These are phyloP conservation scores for Camelina laxa DNA, from an alignment of 345 rosid species.

Conservation along the genomic window DNA sequence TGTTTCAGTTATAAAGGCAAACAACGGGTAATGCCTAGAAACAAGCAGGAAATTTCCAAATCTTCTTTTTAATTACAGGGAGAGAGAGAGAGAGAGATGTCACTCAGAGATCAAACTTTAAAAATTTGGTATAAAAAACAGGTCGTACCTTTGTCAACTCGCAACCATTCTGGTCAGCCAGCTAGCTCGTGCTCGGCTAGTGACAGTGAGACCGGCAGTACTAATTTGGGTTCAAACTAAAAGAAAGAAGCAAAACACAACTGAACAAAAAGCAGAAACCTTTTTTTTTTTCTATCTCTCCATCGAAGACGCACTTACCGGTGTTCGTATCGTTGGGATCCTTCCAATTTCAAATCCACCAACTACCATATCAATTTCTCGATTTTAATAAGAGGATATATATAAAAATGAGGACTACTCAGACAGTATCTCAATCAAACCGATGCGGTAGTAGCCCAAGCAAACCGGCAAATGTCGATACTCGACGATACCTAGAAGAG, in stretches of 20 bases:
- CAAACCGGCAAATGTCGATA: not conserved
- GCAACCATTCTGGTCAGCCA: conserved; percentile 20
- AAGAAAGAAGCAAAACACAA: not conserved
- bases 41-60: not conserved
- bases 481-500: not conserved
- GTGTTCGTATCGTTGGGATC: not conserved
- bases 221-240: not conserved
- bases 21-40: not conserved
- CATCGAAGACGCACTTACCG: not conserved
- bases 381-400: not conserved
- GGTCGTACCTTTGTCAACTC: conserved; percentile 11
- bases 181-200: conserved; percentile 7
- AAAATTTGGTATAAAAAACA: not conserved
- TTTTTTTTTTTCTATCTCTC: not conserved
- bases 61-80: not conserved
- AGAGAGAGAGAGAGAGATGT: not conserved
- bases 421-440: not conserved
- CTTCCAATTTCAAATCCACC: not conserved
- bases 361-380: not conserved
- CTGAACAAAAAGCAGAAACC: not conserved
- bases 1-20: not conserved
- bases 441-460: not conserved
- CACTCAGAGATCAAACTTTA: not conserved
- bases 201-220: conserved; percentile 15
- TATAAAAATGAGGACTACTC: not conserved